Evolutionary conservation across 257 asterid genomes (phyloP), one percentile per base, ranked within the genome.

Genomic region (Coffea canephora): DNA sequence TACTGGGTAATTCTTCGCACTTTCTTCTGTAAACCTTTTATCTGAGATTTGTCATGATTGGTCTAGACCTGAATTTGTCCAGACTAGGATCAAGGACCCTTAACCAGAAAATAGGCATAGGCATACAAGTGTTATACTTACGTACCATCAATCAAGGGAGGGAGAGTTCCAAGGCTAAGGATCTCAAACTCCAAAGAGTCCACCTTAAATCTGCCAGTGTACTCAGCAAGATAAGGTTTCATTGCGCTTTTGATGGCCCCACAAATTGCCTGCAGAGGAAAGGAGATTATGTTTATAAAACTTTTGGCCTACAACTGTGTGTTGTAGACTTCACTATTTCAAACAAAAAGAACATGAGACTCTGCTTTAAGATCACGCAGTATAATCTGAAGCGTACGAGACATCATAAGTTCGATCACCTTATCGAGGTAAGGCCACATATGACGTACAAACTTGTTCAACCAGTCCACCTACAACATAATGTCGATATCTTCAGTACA

Each of bases 361-460:
- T 15, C n/a, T 69, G 25, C 14, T 10, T 36, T 71, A 54, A 21
- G 59, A 74, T 34, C n/a, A 78, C n/a, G n/a, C 25, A 69, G 70
- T 21, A 46, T 27, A 71, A 23, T 41, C 41, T 46, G 9, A 25
- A 75, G 10, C 52, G 46, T 18, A 45, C 23, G 39, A 67, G 39
- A 39, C 78, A 43, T 16, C 6, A 6, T n/a, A 70, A 18, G 12
- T 71, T 57, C 5, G 43, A 9, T 87, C 80, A 92, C 98, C 96
- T 91, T 91, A 82, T 94, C 95, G 50, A 94, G 87, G 78, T 84
- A 86, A 1, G 97, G 97, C 97, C 97, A 93, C 84, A 83, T 87
- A 80, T 82, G 73, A 49, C 52, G 77, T 64, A 93, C 79, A 62
- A 88, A 75, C 80, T 84, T 85, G 94, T 94, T 94, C 65, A 93